phyloP scores from a whole-genome alignment of 331 rosid species.

The Phaseolus coccineus region DNA sequence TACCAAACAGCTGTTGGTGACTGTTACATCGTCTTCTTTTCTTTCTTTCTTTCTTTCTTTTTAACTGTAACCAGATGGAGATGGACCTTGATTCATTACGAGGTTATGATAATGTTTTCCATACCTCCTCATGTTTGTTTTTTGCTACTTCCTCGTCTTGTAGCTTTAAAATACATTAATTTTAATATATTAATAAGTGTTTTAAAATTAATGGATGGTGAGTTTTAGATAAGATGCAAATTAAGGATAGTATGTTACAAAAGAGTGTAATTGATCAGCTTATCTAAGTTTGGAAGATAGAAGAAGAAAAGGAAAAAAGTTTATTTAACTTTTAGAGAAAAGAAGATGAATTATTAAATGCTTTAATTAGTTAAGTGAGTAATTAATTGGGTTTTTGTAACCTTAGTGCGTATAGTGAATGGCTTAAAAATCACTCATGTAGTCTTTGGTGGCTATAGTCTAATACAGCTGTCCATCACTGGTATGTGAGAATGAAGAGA shows the following conservation, averaged over 20 bases:
- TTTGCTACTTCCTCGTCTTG: too few species aligned
- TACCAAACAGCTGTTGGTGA: constrained; percentile 44
- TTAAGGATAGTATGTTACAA: too few species aligned
- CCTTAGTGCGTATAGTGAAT: neutral
- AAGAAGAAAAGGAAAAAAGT: neutral
- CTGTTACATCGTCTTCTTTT: neutral
- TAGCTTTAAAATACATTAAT: too few species aligned
- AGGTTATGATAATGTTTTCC: neutral
- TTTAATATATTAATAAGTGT: too few species aligned
- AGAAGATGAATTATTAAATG: neutral
- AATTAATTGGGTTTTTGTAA: neutral
- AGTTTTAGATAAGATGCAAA: too few species aligned
- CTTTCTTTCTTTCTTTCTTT: too few species aligned
- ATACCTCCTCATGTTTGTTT: too few species aligned
- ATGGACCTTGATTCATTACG: constrained; percentile 11
- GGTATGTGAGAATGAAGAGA: neutral
- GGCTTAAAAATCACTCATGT: neutral
- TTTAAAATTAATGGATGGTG: too few species aligned
- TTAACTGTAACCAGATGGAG: neutral
- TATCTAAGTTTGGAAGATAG: neutral
- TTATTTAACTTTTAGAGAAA: neutral
- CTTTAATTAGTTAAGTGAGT: too few species aligned
- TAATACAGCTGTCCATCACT: constrained; percentile 39
- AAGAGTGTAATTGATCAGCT: too few species aligned
- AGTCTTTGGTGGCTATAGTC: constrained; percentile 21